Evolutionary conservation across 2,329 filamentous ascomycete species (phyloP).

Genomic region (Acarospora socialis): DNA sequence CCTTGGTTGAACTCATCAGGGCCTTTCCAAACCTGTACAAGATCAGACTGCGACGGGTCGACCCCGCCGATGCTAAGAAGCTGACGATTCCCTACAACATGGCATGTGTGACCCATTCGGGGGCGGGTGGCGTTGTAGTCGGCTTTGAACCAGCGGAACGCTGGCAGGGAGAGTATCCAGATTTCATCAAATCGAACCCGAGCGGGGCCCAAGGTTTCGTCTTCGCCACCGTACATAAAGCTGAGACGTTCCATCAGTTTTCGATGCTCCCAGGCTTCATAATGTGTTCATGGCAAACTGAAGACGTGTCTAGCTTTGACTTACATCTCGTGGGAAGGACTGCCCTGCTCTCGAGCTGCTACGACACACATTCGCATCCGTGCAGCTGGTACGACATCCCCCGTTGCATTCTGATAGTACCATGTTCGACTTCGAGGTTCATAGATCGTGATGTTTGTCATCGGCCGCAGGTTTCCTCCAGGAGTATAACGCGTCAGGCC

Average conservation of each 20-base stretch:
- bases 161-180: slow-evolving; percentile 11
- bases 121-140: background rate
- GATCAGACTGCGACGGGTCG: slow-evolving; percentile 3
- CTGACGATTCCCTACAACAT: background rate
- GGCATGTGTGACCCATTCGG: slow-evolving; percentile 2
- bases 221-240: slow-evolving; percentile 25
- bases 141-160: slow-evolving; percentile 12
- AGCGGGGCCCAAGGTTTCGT: background rate
- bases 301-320: slow-evolving; percentile 6
- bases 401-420: slow-evolving; percentile 23
- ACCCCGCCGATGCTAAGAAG: slow-evolving; percentile 3
- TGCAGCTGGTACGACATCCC: slow-evolving; percentile 17
- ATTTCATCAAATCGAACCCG: no score
- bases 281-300: no score
- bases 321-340: slow-evolving; percentile 26
- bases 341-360: slow-evolving; percentile 20
- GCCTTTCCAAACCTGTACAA: background rate
- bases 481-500: slow-evolving; percentile 1
- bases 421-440: slow-evolving; percentile 24
- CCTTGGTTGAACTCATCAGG: slow-evolving; percentile 8
- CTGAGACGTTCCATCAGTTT: no score
- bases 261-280: no score
- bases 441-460: slow-evolving; percentile 21
- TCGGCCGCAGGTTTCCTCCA: background rate
- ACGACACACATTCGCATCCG: slow-evolving; percentile 23